Percentiles rank a stretch among this genome's conserved stretches.
phyloP scores from a whole-genome alignment of 2,329 filamentous ascomycete genomes.

The Ilyonectria sp. region DNA sequence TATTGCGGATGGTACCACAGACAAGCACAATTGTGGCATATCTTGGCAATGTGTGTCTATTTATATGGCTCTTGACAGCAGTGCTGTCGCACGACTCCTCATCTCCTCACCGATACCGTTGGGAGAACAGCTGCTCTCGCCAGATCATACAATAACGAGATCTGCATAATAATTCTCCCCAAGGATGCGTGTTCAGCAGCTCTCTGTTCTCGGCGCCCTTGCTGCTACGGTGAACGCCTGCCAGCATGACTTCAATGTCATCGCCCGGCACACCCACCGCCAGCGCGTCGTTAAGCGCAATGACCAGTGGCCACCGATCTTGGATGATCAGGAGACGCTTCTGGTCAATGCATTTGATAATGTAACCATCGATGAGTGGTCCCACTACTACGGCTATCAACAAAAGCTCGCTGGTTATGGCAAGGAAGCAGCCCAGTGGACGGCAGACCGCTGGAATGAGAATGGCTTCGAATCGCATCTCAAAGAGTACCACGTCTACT shows the following conservation, averaged over 20 bases:
- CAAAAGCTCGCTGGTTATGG: conserved; percentile 56
- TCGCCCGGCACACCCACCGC: conserved; percentile 51
- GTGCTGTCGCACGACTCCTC: no score
- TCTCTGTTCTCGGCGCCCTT: conserved; percentile 40
- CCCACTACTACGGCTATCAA: conserved; percentile 57
- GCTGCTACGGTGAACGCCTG: conserved; percentile 39
- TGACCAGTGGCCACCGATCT: conserved; percentile 54
- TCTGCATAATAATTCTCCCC: no score
- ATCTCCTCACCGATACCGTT: no score
- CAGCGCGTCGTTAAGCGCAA: conserved; percentile 51
- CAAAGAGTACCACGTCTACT: conserved; percentile 70
- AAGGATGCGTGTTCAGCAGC: no score
- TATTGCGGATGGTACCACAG: no score
- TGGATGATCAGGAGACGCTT: conserved; percentile 52
- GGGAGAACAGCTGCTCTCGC: no score
- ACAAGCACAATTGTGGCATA: no score
- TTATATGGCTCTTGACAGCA: no score
- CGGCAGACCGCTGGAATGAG: conserved; percentile 54
- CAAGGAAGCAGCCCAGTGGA: conserved; percentile 57
- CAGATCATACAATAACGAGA: no score
- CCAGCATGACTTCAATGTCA: conserved; percentile 48
- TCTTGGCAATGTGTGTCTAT: no score
- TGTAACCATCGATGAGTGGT: conserved; percentile 56
- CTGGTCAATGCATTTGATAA: conserved; percentile 56
- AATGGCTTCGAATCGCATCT: conserved; percentile 54